These are phyloP conservation scores for Cicer pinnatifidum DNA, from an alignment of 306 rosid genomes.

Conservation along the genomic window DNA sequence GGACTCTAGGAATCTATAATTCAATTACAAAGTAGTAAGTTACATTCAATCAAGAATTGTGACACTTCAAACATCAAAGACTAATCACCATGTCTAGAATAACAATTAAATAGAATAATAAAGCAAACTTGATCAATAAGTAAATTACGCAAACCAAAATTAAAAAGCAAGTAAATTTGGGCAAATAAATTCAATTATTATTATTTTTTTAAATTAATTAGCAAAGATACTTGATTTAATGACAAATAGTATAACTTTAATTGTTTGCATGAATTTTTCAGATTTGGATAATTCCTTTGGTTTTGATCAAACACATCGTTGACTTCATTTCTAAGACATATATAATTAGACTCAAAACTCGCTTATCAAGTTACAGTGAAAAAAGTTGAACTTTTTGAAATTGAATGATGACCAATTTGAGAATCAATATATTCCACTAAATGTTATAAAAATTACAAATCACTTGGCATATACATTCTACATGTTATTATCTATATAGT, in stretches of 20 bases:
- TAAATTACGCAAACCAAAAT: not conserved
- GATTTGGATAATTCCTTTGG: not conserved
- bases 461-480: slow-evolving; percentile 21
- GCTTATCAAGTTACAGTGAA: not conserved
- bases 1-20: too few relatives aligned
- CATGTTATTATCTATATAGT: not conserved
- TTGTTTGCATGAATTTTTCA: not conserved
- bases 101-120: not conserved
- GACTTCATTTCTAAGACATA: not conserved
- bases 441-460: slow-evolving; percentile 2
- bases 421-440: slow-evolving; percentile 19
- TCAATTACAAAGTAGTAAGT: too few relatives aligned
- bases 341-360: not conserved
- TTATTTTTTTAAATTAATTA: not conserved
- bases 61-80: not conserved
- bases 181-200: not conserved
- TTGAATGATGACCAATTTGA: not conserved
- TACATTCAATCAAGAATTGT: too few relatives aligned
- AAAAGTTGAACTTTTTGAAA: not conserved
- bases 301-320: not conserved
- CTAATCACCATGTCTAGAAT: not conserved
- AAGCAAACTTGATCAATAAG: not conserved
- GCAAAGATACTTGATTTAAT: not conserved
- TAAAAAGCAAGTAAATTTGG: not conserved
- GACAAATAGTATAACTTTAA: not conserved